phyloP scores from a whole-genome alignment of 1,284 basidiomycete species.

The Apiotrichum gamsii region DNA sequence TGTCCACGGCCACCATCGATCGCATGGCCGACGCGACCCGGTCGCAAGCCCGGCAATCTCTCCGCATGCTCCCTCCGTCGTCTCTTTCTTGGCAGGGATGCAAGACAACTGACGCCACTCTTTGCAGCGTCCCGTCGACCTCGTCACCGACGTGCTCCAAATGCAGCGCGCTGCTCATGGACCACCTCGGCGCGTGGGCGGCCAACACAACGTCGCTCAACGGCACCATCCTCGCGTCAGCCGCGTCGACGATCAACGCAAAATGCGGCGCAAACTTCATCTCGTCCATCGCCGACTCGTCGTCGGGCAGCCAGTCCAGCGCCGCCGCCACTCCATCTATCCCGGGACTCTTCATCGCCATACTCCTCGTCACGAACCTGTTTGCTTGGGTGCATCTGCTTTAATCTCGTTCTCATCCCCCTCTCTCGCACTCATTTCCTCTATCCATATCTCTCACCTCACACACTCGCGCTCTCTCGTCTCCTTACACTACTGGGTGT shows the following conservation, averaged over 20 bases:
- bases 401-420: not conserved
- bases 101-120: too few relatives aligned
- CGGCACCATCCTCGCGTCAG: slow-evolving; percentile 25
- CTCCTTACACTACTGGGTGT: too few relatives aligned
- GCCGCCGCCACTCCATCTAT: not conserved
- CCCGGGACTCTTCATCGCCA: not conserved
- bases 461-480: too few relatives aligned
- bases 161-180: slow-evolving; percentile 38
- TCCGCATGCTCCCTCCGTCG: too few relatives aligned
- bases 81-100: too few relatives aligned
- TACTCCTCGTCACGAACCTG: not conserved
- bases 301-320: too few relatives aligned
- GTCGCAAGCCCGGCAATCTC: too few relatives aligned
- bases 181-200: slow-evolving; percentile 22
- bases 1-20: too few relatives aligned
- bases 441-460: too few relatives aligned
- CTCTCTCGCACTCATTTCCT: too few relatives aligned
- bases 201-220: slow-evolving; percentile 33
- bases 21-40: too few relatives aligned
- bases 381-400: not conserved
- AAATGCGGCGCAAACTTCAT: slow-evolving; percentile 32
- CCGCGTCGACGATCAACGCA: slow-evolving; percentile 30
- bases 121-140: slow-evolving; percentile 33
- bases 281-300: not conserved
- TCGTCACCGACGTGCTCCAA: slow-evolving; percentile 40